These are phyloP conservation scores for Aeschynomene evenia DNA, from an alignment of 306 rosid species.

Conservation along the genomic window DNA sequence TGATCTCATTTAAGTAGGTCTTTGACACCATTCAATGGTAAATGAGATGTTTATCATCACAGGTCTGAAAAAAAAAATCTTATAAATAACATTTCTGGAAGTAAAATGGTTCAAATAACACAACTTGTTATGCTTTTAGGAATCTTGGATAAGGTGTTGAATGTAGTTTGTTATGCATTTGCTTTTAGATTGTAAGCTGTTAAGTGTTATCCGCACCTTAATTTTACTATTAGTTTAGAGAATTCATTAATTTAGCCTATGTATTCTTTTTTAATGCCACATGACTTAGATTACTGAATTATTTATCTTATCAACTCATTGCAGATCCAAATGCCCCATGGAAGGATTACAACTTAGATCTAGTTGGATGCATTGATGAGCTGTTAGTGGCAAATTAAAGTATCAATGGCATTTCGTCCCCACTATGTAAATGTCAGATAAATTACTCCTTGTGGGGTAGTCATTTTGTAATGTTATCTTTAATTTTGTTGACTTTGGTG, in stretches of 20 bases:
- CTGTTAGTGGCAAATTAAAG: constrained; percentile 38
- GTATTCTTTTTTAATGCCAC: constrained; percentile 36
- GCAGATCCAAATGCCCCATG: constrained; percentile 46
- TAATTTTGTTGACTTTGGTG: constrained; percentile 40
- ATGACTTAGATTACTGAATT: constrained; percentile 40
- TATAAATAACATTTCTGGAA: too few relatives aligned
- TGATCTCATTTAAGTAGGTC: too few relatives aligned
- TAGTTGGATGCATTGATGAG: constrained; percentile 40
- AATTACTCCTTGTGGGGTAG: constrained; percentile 43
- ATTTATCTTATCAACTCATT: constrained; percentile 26
- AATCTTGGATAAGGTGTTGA: constrained; percentile 37
- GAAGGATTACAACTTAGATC: constrained; percentile 36
- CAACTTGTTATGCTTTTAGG: constrained; percentile 20
- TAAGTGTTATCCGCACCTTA: not conserved
- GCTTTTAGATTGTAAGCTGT: constrained; percentile 36
- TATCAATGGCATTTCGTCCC: constrained; percentile 40
- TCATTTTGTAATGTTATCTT: constrained; percentile 40
- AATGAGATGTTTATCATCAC: too few relatives aligned
- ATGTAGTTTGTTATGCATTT: constrained; percentile 22
- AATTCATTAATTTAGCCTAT: constrained; percentile 23
- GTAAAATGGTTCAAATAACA: too few relatives aligned
- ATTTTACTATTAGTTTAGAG: constrained; percentile 21
- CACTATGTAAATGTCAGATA: constrained; percentile 37
- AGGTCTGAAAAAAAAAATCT: too few relatives aligned
- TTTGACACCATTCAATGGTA: too few relatives aligned